These are phyloP conservation scores for Citrus mangshanensis DNA, from an alignment of 345 rosid genomes.

Conservation along the genomic window DNA sequence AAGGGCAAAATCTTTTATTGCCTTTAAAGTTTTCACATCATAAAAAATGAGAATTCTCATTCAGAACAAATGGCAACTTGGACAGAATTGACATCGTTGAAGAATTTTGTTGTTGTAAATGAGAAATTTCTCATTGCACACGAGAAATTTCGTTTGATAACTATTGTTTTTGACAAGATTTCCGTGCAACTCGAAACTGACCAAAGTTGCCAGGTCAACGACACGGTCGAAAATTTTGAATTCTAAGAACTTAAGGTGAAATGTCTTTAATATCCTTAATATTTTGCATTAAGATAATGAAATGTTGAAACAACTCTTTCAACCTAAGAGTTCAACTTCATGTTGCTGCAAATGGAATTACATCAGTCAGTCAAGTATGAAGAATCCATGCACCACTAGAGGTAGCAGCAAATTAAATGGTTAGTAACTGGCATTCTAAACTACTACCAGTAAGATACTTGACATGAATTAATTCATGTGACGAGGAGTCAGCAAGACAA, in stretches of 20 bases:
- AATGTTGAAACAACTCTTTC: background rate
- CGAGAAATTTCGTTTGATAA: background rate
- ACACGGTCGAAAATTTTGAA: background rate
- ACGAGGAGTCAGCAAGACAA: background rate
- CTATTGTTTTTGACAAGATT: background rate
- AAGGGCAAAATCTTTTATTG: background rate
- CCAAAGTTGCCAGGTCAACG: too few species aligned
- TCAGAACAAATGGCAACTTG: background rate
- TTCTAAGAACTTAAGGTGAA: background rate
- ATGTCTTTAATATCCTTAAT: too few species aligned
- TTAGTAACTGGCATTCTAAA: background rate
- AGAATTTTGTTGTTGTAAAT: background rate
- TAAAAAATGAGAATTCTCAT: background rate
- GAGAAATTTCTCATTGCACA: background rate
- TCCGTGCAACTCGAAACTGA: background rate
- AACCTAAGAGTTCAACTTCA: background rate
- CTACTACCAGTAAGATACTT: background rate
- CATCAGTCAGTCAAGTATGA: background rate
- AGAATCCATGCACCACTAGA: background rate
- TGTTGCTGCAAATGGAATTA: background rate
- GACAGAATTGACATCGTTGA: background rate
- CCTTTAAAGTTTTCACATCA: too few species aligned
- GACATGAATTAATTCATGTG: background rate
- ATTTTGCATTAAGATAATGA: background rate
- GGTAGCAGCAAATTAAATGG: background rate